Conservation (phyloP, 2,329 filamentous ascomycete genomes). For the Xylariaceae sp. region DNA sequence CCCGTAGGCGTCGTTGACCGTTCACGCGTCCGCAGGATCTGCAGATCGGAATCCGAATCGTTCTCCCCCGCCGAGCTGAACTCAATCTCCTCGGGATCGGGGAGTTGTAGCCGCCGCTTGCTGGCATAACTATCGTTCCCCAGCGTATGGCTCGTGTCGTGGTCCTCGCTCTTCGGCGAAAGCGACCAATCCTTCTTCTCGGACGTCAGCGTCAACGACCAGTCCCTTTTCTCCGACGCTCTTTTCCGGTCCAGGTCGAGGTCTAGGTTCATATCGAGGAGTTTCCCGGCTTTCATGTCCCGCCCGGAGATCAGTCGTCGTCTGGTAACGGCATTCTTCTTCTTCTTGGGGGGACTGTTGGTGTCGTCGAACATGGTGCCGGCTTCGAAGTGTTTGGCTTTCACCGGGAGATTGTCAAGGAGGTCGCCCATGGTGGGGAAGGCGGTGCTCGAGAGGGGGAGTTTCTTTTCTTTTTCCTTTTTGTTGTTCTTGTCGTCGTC, state of each 20-base stretch:
- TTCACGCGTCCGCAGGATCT: conserved; percentile 13
- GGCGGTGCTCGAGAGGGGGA: no score
- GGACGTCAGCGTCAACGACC: no score
- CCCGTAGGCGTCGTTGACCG: conserved; percentile 20
- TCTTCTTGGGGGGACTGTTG: conserved; percentile 8
- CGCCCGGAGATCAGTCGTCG: conserved; percentile 10
- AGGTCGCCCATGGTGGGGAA: conserved; percentile 9
- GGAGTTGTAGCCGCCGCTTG: conserved; percentile 4
- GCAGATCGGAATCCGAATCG: conserved; percentile 21
- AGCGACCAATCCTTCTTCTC: no score
- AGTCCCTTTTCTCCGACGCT: no score
- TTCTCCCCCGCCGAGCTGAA: conserved; percentile 17
- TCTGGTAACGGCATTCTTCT: conserved; percentile 3
- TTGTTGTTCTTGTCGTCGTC: no score
- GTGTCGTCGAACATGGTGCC: conserved; percentile 8
- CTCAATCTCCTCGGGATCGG: conserved; percentile 23
- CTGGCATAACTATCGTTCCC: conserved; percentile 2
- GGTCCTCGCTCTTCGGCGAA: no score
- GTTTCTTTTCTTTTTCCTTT: no score
- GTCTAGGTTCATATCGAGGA: no score
- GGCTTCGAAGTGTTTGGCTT: conserved; percentile 9
- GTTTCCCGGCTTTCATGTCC: background rate
- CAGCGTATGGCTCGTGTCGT: no score
- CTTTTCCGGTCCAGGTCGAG: no score
- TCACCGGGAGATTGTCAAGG: conserved; percentile 15